Evolutionary conservation across 2,329 filamentous ascomycete species (phyloP).

Genomic region (Alternaria viburni): DNA sequence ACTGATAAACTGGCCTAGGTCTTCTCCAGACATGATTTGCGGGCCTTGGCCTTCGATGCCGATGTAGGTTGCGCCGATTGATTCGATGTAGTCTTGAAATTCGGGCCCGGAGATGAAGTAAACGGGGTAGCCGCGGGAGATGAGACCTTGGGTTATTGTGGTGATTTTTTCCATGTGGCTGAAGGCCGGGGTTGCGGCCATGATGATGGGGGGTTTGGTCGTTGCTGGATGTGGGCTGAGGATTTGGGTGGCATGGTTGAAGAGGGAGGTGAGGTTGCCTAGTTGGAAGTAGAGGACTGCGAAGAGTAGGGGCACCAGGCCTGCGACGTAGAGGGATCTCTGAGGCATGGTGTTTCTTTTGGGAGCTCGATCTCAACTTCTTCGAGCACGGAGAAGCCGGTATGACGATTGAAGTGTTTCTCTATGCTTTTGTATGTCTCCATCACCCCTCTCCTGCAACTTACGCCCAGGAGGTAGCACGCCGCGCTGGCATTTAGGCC

Average conservation of each 20-base stretch:
- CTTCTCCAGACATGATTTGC: constrained; percentile 13
- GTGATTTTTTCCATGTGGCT: constrained; percentile 31
- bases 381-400: background rate
- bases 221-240: background rate
- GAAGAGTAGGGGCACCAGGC: background rate
- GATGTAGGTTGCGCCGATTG: constrained; percentile 10
- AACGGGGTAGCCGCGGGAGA: constrained; percentile 50
- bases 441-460: background rate
- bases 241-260: background rate
- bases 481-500: background rate
- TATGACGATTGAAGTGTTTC: background rate
- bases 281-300: background rate
- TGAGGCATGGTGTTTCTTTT: background rate
- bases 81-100: constrained; percentile 44
- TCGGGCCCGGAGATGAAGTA: constrained; percentile 50
- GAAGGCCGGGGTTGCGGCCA: constrained; percentile 22
- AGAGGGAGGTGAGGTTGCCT: background rate
- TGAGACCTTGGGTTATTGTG: constrained; percentile 46
- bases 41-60: constrained; percentile 11
- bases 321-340: background rate
- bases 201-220: constrained; percentile 23
- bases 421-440: background rate
- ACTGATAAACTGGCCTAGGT: constrained; percentile 30
- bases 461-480: background rate
- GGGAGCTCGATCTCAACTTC: background rate